phyloP scores from a whole-genome alignment of 306 rosid genomes.

The Gillenia trifoliata region DNA sequence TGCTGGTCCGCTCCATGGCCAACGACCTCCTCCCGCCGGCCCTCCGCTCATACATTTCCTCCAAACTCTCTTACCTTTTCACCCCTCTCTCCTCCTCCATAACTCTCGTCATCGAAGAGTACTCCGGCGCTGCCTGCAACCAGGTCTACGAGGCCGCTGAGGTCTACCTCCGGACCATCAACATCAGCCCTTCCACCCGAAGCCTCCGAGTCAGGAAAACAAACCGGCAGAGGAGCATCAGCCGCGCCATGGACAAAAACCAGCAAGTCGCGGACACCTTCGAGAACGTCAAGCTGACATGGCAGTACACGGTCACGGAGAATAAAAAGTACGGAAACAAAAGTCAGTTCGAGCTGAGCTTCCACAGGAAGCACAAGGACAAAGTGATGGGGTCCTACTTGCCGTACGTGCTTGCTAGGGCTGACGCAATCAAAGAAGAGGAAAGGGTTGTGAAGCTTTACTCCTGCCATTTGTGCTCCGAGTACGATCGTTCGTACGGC shows the following conservation, averaged over 20 bases:
- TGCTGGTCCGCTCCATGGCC: slow-evolving; percentile 36
- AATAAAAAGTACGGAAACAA: neutral
- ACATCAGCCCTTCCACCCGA: slow-evolving; percentile 9
- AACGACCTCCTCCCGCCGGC: slow-evolving; percentile 28
- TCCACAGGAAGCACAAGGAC: slow-evolving; percentile 27
- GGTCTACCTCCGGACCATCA: slow-evolving; percentile 3
- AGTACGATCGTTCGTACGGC: neutral
- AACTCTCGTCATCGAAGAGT: slow-evolving; percentile 29
- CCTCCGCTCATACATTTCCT: slow-evolving; percentile 21
- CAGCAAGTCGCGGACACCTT: slow-evolving; percentile 17
- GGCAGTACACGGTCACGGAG: slow-evolving; percentile 4
- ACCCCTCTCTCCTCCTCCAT: slow-evolving; percentile 26
- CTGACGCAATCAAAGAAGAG: slow-evolving; percentile 9
- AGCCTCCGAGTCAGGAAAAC: slow-evolving; percentile 25
- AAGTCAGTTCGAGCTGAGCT: slow-evolving; percentile 22
- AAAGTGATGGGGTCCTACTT: slow-evolving; percentile 24
- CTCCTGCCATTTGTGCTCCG: neutral
- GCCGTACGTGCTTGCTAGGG: slow-evolving; percentile 24
- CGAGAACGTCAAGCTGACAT: slow-evolving; percentile 11
- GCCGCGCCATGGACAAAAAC: slow-evolving; percentile 15
- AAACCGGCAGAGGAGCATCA: slow-evolving; percentile 21
- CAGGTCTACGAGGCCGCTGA: slow-evolving; percentile 36
- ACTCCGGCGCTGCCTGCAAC: slow-evolving; percentile 22
- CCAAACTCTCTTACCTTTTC: slow-evolving; percentile 18
- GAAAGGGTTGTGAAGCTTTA: slow-evolving; percentile 25